These are phyloP conservation scores for Blepharisma undulans DNA, from an alignment of 169 alveolate species.

Conservation along the genomic window DNA sequence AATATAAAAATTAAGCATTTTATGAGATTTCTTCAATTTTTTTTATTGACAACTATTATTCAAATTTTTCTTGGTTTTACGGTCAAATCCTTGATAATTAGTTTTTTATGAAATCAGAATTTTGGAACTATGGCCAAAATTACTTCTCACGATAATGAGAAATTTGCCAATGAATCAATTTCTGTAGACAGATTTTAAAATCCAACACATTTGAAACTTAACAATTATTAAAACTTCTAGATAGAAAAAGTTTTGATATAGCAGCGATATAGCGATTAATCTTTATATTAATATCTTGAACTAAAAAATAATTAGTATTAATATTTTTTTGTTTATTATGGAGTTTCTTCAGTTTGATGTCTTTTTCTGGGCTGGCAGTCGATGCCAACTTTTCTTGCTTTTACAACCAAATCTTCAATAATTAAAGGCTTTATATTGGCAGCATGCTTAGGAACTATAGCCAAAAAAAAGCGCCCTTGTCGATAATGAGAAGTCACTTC, in stretches of 20 bases:
- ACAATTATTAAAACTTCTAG: not conserved
- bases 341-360: not conserved
- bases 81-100: too few relatives aligned
- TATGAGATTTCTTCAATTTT: too few relatives aligned
- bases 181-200: not conserved
- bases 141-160: too few relatives aligned
- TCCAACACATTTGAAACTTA: not conserved
- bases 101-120: too few relatives aligned
- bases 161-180: too few relatives aligned
- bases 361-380: not conserved
- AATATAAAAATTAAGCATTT: too few relatives aligned
- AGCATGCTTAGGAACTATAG: not conserved
- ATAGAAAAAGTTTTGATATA: not conserved
- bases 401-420: not conserved
- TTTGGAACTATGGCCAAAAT: too few relatives aligned
- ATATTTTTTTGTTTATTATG: not conserved
- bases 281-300: not conserved
- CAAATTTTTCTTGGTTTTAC: too few relatives aligned
- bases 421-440: not conserved
- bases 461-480: not conserved
- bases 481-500: constrained; percentile 22
- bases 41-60: too few relatives aligned
- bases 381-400: not conserved
- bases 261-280: not conserved
- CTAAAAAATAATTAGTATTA: not conserved